Conservation (phyloP, 2,329 filamentous ascomycete species). For the Calonectria honghensis region DNA sequence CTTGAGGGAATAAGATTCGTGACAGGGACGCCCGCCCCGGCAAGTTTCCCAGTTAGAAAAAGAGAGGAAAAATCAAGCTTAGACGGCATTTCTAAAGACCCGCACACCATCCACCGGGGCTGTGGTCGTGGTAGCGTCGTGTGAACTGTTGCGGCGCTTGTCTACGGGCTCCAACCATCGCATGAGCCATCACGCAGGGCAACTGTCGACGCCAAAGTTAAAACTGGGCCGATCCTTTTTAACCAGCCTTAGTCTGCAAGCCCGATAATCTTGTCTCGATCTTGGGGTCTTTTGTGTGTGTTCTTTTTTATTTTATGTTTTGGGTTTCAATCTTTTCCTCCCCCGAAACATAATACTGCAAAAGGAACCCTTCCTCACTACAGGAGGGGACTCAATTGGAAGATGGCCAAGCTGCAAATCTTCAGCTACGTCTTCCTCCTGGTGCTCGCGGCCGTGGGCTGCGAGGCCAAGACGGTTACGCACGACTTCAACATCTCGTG, state of each 20-base stretch:
- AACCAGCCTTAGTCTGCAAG: slow-evolving; percentile 1
- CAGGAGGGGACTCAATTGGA: background rate
- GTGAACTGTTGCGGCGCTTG: background rate
- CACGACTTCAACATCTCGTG: slow-evolving; percentile 78
- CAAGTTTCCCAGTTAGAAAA: slow-evolving; percentile 16
- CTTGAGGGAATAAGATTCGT: slow-evolving; percentile 26
- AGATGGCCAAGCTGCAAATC: slow-evolving; percentile 30
- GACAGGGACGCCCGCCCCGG: background rate
- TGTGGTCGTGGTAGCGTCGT: no score
- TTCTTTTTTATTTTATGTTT: background rate
- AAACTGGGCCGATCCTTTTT: slow-evolving; percentile 4
- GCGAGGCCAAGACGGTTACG: slow-evolving; percentile 64
- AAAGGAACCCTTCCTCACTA: background rate
- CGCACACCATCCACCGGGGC: no score
- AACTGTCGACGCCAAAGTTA: slow-evolving; percentile 2
- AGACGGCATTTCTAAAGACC: background rate
- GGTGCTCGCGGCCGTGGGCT: slow-evolving; percentile 35
- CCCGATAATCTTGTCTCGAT: background rate
- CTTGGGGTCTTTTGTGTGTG: background rate
- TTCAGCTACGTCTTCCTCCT: slow-evolving; percentile 31
- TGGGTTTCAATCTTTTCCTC: background rate
- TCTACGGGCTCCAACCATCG: background rate
- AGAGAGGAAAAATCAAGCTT: slow-evolving; percentile 30
- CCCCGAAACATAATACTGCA: no score
- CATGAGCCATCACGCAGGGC: slow-evolving; percentile 6